These are phyloP conservation scores for Malus hybrid DNA, from an alignment of 331 rosid genomes.

Conservation along the genomic window DNA sequence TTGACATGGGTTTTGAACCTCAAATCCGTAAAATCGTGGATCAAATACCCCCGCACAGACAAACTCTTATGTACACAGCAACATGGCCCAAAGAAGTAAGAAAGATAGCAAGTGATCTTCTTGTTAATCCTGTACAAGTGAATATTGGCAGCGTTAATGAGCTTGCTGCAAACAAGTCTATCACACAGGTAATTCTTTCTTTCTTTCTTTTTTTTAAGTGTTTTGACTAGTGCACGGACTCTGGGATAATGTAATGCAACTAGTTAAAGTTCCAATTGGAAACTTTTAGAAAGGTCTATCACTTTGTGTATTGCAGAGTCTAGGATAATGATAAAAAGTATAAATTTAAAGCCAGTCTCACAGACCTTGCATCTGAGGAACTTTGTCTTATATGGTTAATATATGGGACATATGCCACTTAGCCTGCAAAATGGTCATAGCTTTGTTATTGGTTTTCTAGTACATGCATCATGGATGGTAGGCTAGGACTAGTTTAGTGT, in stretches of 20 bases:
- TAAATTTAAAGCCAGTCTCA: background rate
- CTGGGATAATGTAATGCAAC: no score
- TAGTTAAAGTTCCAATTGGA: background rate
- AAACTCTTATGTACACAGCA: constrained; percentile 97
- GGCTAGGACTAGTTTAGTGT: background rate
- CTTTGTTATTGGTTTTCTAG: background rate
- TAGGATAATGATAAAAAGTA: background rate
- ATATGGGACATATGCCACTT: background rate
- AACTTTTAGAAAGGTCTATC: background rate
- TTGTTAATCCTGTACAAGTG: constrained; percentile 94
- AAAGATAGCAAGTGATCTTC: constrained; percentile 91
- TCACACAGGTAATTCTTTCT: constrained; percentile 71
- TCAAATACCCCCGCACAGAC: constrained; percentile 93
- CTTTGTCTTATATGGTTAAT: background rate
- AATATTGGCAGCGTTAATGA: constrained; percentile 92
- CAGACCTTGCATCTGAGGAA: background rate
- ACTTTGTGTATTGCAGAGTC: background rate
- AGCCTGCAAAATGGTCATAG: background rate
- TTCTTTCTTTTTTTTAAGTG: background rate
- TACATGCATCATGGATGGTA: background rate
- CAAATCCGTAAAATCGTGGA: constrained; percentile 96
- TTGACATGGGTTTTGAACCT: constrained; percentile 99
- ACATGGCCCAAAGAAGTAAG: constrained; percentile 99
- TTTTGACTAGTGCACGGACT: no score
- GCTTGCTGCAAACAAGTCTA: constrained; percentile 94